Evolutionary conservation across 306 rosid genomes (phyloP).

Genomic region (Arachis stenosperma): DNA sequence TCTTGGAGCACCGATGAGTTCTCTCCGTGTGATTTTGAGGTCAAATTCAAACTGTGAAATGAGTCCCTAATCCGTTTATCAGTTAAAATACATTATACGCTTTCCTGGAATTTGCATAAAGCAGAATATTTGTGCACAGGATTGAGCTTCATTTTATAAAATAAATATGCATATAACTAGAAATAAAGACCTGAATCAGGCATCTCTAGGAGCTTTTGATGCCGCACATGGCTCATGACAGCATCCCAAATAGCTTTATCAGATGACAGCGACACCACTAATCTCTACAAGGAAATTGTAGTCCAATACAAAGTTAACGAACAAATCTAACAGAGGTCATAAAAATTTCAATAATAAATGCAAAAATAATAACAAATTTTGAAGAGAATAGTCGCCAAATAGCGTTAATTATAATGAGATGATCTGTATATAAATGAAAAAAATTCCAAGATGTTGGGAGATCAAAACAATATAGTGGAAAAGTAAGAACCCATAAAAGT

Average conservation of each 20-base stretch:
- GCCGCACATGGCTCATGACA: conserved; percentile 51
- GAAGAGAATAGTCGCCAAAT: too few relatives aligned
- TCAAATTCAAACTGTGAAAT: too few relatives aligned
- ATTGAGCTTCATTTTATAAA: background rate
- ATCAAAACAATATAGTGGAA: background rate
- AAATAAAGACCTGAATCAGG: conserved; percentile 54
- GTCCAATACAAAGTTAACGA: background rate
- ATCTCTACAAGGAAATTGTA: conserved; percentile 50
- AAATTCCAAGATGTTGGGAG: too few relatives aligned
- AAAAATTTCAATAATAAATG: background rate
- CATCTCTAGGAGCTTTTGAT: conserved; percentile 48
- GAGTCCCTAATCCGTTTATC: too few relatives aligned
- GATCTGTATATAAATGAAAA: too few relatives aligned
- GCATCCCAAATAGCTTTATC: conserved; percentile 77
- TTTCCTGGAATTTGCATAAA: too few relatives aligned
- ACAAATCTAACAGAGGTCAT: background rate
- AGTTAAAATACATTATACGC: too few relatives aligned
- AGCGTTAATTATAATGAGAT: too few relatives aligned
- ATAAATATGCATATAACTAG: background rate
- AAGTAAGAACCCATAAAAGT: background rate
- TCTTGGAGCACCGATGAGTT: too few relatives aligned
- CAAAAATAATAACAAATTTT: background rate
- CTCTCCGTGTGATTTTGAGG: too few relatives aligned
- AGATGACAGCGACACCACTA: conserved; percentile 68
- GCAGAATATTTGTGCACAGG: too few relatives aligned